Evolutionary conservation across 257 asterid species (phyloP), one percentile per base, ranked within the genome.

Genomic region (Solanum acaule): DNA sequence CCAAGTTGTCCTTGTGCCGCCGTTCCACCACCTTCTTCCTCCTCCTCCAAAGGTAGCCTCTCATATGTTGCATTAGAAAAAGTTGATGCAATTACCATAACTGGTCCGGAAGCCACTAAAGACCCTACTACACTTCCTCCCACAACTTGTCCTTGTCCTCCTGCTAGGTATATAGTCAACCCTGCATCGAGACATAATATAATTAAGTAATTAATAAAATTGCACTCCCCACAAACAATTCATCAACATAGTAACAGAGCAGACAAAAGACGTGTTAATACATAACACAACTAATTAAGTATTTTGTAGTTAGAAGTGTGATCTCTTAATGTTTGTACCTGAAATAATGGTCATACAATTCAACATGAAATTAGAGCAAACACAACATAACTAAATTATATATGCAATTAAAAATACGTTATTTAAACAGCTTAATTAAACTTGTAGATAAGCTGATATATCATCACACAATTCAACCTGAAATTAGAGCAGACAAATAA

Each of bases 71-170:
- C 97, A 84, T 94, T 94, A 13, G 97, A 90, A 77, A 94, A 94
- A 1, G 95, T 94, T 1, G 95, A 92, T 1, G 95, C 97, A 38
- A 94, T 93, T 37, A 94, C 95, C 95, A 94, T 94, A 4, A 94
- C 97, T 1, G 97, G 97, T 4, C 95, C 97, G 1, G 93, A 91
- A 4, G 97, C 95, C 72, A 93, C 91, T 6, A 94, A 89, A 0
- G 97, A 33, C 4, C 97, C 97, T 38, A 93, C 95, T 15, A 94
- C 97, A 25, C 95, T 92, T 10, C 97, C 97, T 1, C 97, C 97
- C 11, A 94, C 75, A 11, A 94, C 95, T 86, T 94, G 97, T 31
- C 97, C 97, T 78, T 94, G 97, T 5, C 92, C 93, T 1, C 95
- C 95, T 1, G 95, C 94, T n/a, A 94, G 84, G 83, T 93, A 94